Conservation (phyloP, 495 filamentous ascomycete species). For the Neurospora sp. region DNA sequence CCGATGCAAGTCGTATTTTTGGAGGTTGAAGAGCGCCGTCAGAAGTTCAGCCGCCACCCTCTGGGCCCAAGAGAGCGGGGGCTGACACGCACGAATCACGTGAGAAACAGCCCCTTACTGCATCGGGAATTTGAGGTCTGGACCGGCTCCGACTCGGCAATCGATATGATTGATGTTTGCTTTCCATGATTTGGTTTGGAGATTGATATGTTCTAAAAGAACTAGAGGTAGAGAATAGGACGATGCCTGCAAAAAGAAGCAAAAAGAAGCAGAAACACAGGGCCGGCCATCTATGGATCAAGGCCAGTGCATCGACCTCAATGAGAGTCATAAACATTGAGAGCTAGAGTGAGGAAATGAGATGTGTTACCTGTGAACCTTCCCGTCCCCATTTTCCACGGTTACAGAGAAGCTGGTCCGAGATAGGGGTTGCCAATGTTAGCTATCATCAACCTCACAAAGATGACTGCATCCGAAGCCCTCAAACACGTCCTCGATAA, state of each 20-base stretch:
- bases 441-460: not conserved
- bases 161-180: not conserved
- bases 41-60: slow-evolving; percentile 3
- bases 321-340: not conserved
- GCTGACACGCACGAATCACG: slow-evolving; percentile 9
- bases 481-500: not conserved
- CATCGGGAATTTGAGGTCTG: not conserved
- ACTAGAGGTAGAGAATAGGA: not conserved
- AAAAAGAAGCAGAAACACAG: not conserved
- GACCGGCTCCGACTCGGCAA: not conserved
- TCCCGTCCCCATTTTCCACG: not conserved
- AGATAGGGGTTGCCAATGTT: not conserved
- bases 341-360: not conserved
- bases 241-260: not conserved
- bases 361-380: not conserved
- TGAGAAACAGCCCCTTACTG: slow-evolving; percentile 2
- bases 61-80: slow-evolving; percentile 1
- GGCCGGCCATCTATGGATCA: not conserved
- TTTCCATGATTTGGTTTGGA: not conserved
- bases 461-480: not conserved
- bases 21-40: slow-evolving; percentile 6
- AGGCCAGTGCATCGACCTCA: not conserved
- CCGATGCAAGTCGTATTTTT: not conserved
- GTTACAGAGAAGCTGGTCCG: not conserved
- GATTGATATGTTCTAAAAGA: not conserved